Evolutionary conservation across 2,329 filamentous ascomycete species (phyloP).

Genomic region (Xylariaceae sp.): DNA sequence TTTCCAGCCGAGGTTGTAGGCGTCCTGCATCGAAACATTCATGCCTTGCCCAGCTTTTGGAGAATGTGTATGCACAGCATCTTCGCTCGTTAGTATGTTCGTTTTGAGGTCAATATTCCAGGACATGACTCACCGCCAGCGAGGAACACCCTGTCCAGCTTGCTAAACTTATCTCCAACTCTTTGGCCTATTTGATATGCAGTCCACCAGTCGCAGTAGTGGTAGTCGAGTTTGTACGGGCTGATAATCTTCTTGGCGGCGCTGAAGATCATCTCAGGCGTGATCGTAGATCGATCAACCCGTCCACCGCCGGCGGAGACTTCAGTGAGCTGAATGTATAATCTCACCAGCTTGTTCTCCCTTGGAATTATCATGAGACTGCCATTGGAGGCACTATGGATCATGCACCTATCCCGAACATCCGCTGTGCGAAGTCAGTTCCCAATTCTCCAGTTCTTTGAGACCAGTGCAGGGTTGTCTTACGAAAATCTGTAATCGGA

Average conservation of each 20-base stretch:
- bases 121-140: conserved; percentile 44
- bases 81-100: conserved; percentile 22
- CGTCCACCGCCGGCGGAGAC: conserved; percentile 40
- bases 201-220: conserved; percentile 55
- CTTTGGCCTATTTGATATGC: conserved; percentile 64
- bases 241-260: conserved; percentile 60
- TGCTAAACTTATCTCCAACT: conserved; percentile 53
- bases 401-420: conserved; percentile 53
- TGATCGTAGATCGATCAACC: conserved; percentile 59
- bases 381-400: conserved; percentile 52
- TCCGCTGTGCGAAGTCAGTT: conserved; percentile 32
- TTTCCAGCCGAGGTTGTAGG: conserved; percentile 56
- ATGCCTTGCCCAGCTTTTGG: conserved; percentile 67
- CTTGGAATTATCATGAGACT: conserved; percentile 62
- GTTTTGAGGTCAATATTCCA: too few species aligned
- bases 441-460: background rate
- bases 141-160: conserved; percentile 59
- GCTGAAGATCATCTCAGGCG: conserved; percentile 56
- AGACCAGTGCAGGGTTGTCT: conserved; percentile 5
- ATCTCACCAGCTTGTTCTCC: conserved; percentile 57
- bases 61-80: conserved; percentile 68
- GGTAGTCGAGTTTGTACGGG: conserved; percentile 63
- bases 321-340: conserved; percentile 61
- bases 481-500: conserved; percentile 47
- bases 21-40: conserved; percentile 60